A percentile compares a stretch with the other conserved stretches of the same genome.
Evolutionary conservation across 352 stramenopile species (phyloP).

Genomic region (Saprolegnia diclina): DNA sequence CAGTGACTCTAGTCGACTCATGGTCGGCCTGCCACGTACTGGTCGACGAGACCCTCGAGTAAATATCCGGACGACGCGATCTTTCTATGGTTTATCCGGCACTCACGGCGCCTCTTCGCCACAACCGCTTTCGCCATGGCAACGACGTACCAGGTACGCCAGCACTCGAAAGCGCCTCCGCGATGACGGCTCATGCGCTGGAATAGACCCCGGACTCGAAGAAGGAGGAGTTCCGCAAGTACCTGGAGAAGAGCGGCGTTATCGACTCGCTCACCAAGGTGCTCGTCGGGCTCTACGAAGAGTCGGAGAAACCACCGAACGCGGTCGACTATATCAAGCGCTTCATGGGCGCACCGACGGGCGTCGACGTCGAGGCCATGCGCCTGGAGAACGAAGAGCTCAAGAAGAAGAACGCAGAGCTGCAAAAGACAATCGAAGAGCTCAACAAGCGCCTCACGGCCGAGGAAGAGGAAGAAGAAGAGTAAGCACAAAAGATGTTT

Average conservation of each 20-base stretch:
- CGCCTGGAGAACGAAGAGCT: constrained; percentile 87
- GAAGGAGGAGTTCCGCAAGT: constrained; percentile 98
- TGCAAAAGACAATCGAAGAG: constrained; percentile 87
- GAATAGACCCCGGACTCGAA: constrained; percentile 91
- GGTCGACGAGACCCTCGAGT: no score
- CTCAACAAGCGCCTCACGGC: constrained; percentile 75
- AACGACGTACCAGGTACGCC: not conserved
- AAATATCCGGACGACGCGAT: not conserved
- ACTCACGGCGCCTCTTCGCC: not conserved
- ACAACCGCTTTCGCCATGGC: not conserved
- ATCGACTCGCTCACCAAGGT: constrained; percentile 97
- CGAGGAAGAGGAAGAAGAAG: constrained; percentile 54
- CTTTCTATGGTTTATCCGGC: not conserved
- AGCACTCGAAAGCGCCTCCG: no score
- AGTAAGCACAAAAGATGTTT: constrained; percentile 26
- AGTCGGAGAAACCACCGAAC: constrained; percentile 93
- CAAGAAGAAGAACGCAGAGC: constrained; percentile 89
- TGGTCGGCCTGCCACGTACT: no score
- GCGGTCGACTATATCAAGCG: constrained; percentile 97
- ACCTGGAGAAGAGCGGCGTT: constrained; percentile 96
- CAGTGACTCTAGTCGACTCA: no score
- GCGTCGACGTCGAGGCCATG: constrained; percentile 86
- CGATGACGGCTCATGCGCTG: not conserved
- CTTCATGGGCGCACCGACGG: constrained; percentile 91
- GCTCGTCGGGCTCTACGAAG: constrained; percentile 95